These are phyloP conservation scores for Trypanosoma caninum DNA, from an alignment of 208 protist species.

Conservation along the genomic window DNA sequence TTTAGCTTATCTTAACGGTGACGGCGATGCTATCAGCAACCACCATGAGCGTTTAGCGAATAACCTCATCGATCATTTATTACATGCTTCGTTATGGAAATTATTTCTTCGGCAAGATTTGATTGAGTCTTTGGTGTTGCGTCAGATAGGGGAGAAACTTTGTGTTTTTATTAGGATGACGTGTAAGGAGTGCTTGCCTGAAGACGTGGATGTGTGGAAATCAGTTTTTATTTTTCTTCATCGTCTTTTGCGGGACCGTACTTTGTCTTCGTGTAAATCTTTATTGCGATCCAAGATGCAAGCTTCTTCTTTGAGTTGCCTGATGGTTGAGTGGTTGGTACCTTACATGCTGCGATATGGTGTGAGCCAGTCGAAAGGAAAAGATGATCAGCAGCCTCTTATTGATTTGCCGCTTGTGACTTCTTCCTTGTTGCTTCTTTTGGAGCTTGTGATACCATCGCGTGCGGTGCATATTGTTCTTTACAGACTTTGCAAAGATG, in stretches of 20 bases:
- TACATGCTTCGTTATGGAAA: background rate
- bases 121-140: background rate
- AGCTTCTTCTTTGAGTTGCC: background rate
- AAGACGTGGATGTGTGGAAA: slow-evolving; percentile 14
- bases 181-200: background rate
- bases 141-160: slow-evolving; percentile 5
- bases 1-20: background rate
- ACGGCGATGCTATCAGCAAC: background rate
- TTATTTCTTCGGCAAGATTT: slow-evolving; percentile 6
- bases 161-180: background rate
- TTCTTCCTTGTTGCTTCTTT: slow-evolving; percentile 8
- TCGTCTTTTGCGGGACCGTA: background rate
- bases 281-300: no score
- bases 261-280: background rate
- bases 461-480: slow-evolving; percentile 1
- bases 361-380: background rate
- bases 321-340: background rate
- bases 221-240: slow-evolving; percentile 3
- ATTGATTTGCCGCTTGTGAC: slow-evolving; percentile 7
- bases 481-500: background rate
- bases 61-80: slow-evolving; percentile 1
- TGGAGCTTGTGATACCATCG: slow-evolving; percentile 9
- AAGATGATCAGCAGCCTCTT: background rate
- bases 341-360: slow-evolving; percentile 5
- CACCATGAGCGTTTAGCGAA: background rate